Base-by-base conservation (phyloP, 2,329 filamentous ascomycete species). In the Aspergillus novoparasiticus region DNA sequence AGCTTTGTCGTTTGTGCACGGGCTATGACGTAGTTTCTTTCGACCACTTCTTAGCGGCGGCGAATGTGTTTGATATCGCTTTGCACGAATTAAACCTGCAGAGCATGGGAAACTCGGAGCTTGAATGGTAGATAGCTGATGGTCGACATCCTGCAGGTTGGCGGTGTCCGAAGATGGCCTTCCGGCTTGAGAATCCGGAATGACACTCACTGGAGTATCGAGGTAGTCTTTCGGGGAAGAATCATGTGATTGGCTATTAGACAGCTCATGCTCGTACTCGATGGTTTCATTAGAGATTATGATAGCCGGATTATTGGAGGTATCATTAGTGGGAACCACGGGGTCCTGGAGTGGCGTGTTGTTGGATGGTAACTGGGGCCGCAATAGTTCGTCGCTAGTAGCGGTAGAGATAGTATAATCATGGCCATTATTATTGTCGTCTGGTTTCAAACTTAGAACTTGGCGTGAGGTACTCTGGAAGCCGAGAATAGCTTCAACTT, bases 161-260 rank as follows among this genome's bases (percentile, higher is more conserved):
- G 57, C 51, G 57, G 59, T 57, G 32, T 62, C 60, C 21, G 57
- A 45, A 34, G 26, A 45, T 6, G 16, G 34, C 14, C 19, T 60
- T 43, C 67, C 67, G 6, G 75, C 74, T 43, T 80, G 78, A 2
- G 79, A 81, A 53, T 81, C 77, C 23, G 77, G 78, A 26, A 81
- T 76, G 16, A 76, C 75, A 55, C 76, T 79, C 30, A 79, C 64
- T 23, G 75, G 75, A 36, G 72, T 78, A 16, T 72, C 72, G 39
- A 76, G 72, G 16, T 72, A 75, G 54, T 71, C 72, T 1, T 62
- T 58, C 43, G 60, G 60, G 28, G 58, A 55, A 10, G 11, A 30
- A 28, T n/a, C 39, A 54, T 34, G 50, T 53, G 34, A 53, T 57
- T 34, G 48, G n/a, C 19, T 14, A 46, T 58, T 57, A 28, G 12